A percentile compares a stretch with the other conserved stretches of the same genome.
Evolutionary conservation across 106 monocot genomes (phyloP).

Genomic region (Amphibolis antarctica): DNA sequence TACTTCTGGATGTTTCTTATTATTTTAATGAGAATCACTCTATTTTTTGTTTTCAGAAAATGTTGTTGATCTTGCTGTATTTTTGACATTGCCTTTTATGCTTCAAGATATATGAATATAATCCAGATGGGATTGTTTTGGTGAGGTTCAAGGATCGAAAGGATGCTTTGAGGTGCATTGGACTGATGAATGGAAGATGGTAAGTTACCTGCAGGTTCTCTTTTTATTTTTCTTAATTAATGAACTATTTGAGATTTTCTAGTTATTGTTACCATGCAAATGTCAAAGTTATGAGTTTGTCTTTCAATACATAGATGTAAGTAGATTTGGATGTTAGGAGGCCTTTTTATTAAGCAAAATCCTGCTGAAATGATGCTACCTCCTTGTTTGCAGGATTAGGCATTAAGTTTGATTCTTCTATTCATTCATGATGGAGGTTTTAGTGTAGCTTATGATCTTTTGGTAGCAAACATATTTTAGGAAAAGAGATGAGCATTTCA

Average conservation of each 20-base stretch:
- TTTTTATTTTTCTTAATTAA: background rate
- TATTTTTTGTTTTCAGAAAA: too few relatives aligned
- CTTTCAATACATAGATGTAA: background rate
- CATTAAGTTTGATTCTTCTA: too few relatives aligned
- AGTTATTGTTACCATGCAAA: background rate
- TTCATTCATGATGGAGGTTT: too few relatives aligned
- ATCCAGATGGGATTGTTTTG: conserved; percentile 91
- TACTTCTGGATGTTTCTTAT: too few relatives aligned
- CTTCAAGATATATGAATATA: conserved; percentile 86
- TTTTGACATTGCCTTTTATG: conserved; percentile 8
- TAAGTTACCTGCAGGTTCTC: conserved; percentile 6
- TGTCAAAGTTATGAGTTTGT: background rate
- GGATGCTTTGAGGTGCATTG: conserved; percentile 76
- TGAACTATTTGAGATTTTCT: background rate
- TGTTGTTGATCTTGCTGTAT: too few relatives aligned
- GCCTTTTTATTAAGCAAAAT: background rate
- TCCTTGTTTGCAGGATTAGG: too few relatives aligned
- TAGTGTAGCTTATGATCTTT: too few relatives aligned
- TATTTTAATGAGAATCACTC: too few relatives aligned
- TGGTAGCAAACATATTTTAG: too few relatives aligned
- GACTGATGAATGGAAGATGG: conserved; percentile 98
- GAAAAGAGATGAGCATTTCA: too few relatives aligned
- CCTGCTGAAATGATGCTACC: too few relatives aligned
- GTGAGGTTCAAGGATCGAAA: conserved; percentile 89
- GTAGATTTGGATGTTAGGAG: background rate